These are phyloP conservation scores for Hypoxylon intermedium DNA, from an alignment of 495 filamentous ascomycete genomes.

Conservation along the genomic window DNA sequence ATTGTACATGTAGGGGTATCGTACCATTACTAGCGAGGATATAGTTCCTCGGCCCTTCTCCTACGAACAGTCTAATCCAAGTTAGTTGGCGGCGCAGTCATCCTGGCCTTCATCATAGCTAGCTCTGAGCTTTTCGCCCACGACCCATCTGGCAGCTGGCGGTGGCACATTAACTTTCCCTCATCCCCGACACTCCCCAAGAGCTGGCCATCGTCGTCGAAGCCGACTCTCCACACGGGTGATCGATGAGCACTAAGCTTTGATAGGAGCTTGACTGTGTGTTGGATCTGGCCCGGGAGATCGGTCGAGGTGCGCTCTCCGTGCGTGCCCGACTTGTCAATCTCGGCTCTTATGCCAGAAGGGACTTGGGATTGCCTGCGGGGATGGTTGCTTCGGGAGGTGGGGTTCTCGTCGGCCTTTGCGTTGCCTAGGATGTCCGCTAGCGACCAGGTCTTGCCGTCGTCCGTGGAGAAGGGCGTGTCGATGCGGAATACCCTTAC, in stretches of 20 bases:
- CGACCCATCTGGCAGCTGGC: slow-evolving; percentile 59
- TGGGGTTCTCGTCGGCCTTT: slow-evolving; percentile 32
- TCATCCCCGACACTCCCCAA: slow-evolving; percentile 68
- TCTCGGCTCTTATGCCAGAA: slow-evolving; percentile 65
- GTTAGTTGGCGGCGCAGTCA: slow-evolving; percentile 45
- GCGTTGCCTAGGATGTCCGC: slow-evolving; percentile 37
- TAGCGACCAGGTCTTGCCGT: slow-evolving; percentile 43
- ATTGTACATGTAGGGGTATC: too few species aligned
- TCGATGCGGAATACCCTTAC: slow-evolving; percentile 84
- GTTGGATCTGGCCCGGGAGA: slow-evolving; percentile 54
- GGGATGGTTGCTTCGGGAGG: slow-evolving; percentile 24
- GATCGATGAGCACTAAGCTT: slow-evolving; percentile 61
- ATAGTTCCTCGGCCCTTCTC: too few species aligned
- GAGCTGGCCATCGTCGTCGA: slow-evolving; percentile 67
- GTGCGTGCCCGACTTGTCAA: slow-evolving; percentile 57
- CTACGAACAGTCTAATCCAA: too few species aligned
- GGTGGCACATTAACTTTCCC: slow-evolving; percentile 64
- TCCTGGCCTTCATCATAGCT: slow-evolving; percentile 60
- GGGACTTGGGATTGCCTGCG: slow-evolving; percentile 41
- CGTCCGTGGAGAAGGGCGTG: slow-evolving; percentile 55
- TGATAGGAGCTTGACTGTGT: slow-evolving; percentile 57
- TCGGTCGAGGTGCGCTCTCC: slow-evolving; percentile 44
- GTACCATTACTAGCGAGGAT: too few species aligned
- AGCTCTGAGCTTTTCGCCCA: slow-evolving; percentile 64
- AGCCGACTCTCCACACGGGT: slow-evolving; percentile 67